Evolutionary conservation across 2,329 filamentous ascomycete species (phyloP).

Genomic region (Claviceps spartinae): DNA sequence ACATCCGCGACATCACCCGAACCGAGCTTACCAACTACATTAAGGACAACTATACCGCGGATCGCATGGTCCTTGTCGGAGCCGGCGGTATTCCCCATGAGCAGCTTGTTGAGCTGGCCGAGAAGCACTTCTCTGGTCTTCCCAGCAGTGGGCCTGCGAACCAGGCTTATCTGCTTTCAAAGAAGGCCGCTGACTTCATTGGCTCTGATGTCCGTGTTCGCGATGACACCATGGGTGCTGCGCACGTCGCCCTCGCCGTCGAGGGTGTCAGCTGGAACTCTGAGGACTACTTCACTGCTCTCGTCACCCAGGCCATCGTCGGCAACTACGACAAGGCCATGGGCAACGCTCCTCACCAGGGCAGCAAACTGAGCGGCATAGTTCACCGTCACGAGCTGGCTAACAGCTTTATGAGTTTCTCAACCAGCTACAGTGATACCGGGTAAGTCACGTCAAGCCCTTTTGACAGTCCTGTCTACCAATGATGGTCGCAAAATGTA

Average conservation of each 20-base stretch:
- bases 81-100: constrained; percentile 88
- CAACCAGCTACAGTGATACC: constrained; percentile 97
- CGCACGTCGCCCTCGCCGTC: constrained; percentile 95
- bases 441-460: constrained; percentile 48
- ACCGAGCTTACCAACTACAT: constrained; percentile 91
- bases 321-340: constrained; percentile 99
- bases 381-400: constrained; percentile 90
- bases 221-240: constrained; percentile 89
- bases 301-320: constrained; percentile 95
- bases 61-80: constrained; percentile 97
- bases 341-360: constrained; percentile 92
- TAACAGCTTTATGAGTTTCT: constrained; percentile 99
- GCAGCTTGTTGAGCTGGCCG: constrained; percentile 86
- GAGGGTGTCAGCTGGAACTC: constrained; percentile 99
- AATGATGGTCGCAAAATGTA: not conserved
- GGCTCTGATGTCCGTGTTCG: constrained; percentile 92
- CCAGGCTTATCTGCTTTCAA: constrained; percentile 62
- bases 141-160: constrained; percentile 63
- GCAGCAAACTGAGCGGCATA: constrained; percentile 93
- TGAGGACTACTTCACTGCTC: constrained; percentile 95
- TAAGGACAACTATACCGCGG: constrained; percentile 98
- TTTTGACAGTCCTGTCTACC: constrained; percentile 4
- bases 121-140: constrained; percentile 82
- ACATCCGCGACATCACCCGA: constrained; percentile 91
- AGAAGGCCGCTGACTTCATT: constrained; percentile 86